phyloP scores from a whole-genome alignment of 2,329 filamentous ascomycete species.

The Magnaporthales sp. region DNA sequence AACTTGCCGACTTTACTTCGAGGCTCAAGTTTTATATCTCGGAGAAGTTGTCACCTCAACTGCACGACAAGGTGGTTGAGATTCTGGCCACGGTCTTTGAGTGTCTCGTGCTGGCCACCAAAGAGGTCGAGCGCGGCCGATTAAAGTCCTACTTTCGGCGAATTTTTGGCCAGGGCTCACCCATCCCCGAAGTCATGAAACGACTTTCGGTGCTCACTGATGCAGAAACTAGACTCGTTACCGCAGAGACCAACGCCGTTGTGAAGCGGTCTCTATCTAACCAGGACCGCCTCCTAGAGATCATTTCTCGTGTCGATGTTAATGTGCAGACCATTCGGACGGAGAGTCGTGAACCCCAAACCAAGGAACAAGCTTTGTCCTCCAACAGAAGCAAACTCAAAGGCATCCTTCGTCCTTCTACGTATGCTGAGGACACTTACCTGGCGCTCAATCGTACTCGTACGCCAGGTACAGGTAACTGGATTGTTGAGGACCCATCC shows the following conservation, averaged over 20 bases:
- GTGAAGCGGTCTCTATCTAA: conserved; percentile 3
- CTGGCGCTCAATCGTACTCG: conserved; percentile 2
- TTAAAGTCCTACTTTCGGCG: conserved; percentile 3
- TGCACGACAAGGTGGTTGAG: conserved; percentile 4
- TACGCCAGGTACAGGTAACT: conserved; percentile 2
- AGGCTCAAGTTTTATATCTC: conserved; percentile 6
- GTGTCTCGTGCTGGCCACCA: conserved; percentile 1
- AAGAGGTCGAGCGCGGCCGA: conserved; percentile 1
- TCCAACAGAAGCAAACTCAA: conserved; percentile 5
- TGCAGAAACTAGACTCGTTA: not conserved
- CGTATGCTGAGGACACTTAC: conserved; percentile 4
- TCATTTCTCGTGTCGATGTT: conserved; percentile 2
- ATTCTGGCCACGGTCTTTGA: conserved; percentile 5
- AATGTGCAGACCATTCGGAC: conserved; percentile 4
- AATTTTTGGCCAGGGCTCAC: not conserved
- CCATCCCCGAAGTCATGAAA: not conserved
- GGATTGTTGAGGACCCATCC: conserved; percentile 3
- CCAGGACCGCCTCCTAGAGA: conserved; percentile 3
- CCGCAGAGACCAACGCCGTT: conserved; percentile 4
- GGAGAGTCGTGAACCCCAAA: conserved; percentile 1
- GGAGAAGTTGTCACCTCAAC: not conserved
- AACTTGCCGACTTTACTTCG: conserved; percentile 2
- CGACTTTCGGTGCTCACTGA: not conserved
- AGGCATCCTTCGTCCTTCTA: not conserved
- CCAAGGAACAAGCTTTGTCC: conserved; percentile 2